Base-by-base conservation (phyloP, 805 yeast genomes). In the Kazachstania viticola region DNA sequence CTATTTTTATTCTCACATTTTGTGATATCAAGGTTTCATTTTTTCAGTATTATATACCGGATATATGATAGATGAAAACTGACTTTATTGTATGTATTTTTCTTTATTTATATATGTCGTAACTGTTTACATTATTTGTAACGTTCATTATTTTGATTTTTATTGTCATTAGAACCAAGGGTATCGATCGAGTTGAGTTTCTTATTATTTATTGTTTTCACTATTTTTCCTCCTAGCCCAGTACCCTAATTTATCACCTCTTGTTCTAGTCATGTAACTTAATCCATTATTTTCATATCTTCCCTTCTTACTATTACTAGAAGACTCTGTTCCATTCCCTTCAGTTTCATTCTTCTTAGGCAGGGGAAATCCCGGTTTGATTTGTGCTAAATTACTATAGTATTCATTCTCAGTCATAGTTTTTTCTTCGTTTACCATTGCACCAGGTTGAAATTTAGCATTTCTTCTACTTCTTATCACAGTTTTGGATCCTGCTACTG, bases 221-320 rank as follows among this genome's bases (percentile, higher is more conserved):
- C 11, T 18, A 24, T 27, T 14, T 26, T 29, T 31, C 25, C 39
- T 37, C 35, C 58, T 46, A 30, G 49, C 51, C 21, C 45, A 34
- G 31, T 52, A 49, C 1, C 58, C 58, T 24, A 55, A 37, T 29
- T 44, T 56, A 45, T 75, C 85, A 38, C 81, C 82, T 12, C 65
- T 56, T 34, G 60, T 68, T 45, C 81, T 63, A n/a, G 73, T 60
- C 24, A 59, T 51, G 34, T 75, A 75, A 29, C 81, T 69, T 33
- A 60, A 60, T 1, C 83, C 82, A 1, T 78, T 64, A 4, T 85
- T 88, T 42, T 76, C 81, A 46, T 67, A 80, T 44, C 69, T 73
- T 32, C 78, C 71, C 39, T 73, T 73, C 38, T 85, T 58, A 27
- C 55, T 45, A 15, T 55, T 58, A 16, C 45, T 47, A 5, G 52